Base-by-base conservation (phyloP, 2,329 filamentous ascomycete genomes). In the Alternaria burnsii region DNA sequence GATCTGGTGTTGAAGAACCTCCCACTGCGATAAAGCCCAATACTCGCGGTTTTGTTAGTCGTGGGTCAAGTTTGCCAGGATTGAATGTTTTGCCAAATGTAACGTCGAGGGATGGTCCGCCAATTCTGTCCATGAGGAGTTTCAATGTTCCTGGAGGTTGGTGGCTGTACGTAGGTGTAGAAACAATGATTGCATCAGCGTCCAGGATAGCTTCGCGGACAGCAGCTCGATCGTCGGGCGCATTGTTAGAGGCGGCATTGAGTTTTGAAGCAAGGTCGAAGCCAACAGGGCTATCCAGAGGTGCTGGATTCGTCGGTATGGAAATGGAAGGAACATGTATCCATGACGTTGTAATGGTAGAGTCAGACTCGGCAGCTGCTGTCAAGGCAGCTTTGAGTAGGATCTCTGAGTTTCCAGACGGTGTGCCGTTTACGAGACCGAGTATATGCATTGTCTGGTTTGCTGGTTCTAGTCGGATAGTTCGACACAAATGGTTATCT, bases 1-100 rank as follows among this genome's bases (percentile, higher is more conserved):
- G 32, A 36, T 36, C 32, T 5, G 32, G 32, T 4, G 32, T 36
- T 6, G 0, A 36, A 14, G 32, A 36, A 1, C 32, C 32, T 7
- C 32, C 32, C 12, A 36, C 32, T 7, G 32, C 32, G 14, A 36
- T 36, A 16, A 36, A 36, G 0, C 32, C 32, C 32, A 36, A 16
- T 3, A 36, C 32, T 3, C 32, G 32, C 32, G 32, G 32, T 1
- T 36, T 36, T 5, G 12, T 5, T 6, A 36, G 32, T 14, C 32
- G 32, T 3, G 12, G 11, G 14, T 36, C 32, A 12, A 36, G 32
- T 4, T 16, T 36, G 5, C 12, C 0, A 0, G 14, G 5, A 0
- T 36, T 36, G 14, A 14, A 36, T 14, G 32, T 36, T 12, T 36
- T 36, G 1, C 32, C 32, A 7, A 36, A 36, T 5, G 32, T 36